Conservation (phyloP, 2,329 filamentous ascomycete genomes). For the Ophiocordyceps camponoti-rufipedis region DNA sequence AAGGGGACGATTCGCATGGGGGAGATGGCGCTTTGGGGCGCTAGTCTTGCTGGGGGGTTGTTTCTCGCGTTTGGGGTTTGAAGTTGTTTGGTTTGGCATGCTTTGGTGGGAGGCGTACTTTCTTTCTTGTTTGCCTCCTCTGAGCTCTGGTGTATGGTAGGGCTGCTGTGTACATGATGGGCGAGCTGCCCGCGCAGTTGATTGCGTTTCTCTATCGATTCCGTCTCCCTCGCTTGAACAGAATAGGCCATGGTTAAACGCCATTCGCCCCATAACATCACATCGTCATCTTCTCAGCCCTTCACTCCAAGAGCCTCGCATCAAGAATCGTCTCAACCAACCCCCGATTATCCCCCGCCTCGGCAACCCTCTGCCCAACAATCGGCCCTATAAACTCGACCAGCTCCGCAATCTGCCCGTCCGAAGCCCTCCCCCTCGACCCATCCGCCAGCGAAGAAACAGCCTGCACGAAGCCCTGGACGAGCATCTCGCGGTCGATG, state of each 20-base stretch:
- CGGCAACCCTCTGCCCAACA: conserved; percentile 28
- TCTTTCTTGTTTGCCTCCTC: no score
- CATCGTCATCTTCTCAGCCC: not conserved
- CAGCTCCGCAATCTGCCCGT: conserved; percentile 24
- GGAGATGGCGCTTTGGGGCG: conserved; percentile 30
- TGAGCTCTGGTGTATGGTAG: not conserved
- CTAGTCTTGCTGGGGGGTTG: conserved; percentile 21
- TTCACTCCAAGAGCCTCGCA: conserved; percentile 28
- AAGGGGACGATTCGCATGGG: conserved; percentile 25
- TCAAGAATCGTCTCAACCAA: conserved; percentile 34
- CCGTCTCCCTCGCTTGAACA: no score
- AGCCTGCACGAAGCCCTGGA: conserved; percentile 36
- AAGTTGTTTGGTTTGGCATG: conserved; percentile 3
- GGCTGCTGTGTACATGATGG: no score
- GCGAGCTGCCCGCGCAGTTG: no score
- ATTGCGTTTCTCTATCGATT: no score
- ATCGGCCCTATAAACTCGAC: conserved; percentile 36
- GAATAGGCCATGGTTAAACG: conserved; percentile 4
- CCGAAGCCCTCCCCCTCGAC: conserved; percentile 14
- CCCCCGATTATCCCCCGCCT: conserved; percentile 26
- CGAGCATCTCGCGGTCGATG: conserved; percentile 35
- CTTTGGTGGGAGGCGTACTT: no score
- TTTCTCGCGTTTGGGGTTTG: conserved; percentile 31
- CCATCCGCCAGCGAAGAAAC: conserved; percentile 24
- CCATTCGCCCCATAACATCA: conserved; percentile 7